A percentile compares a stretch with the other conserved stretches of the same genome.
phyloP scores from a whole-genome alignment of 2,329 filamentous ascomycete species.

The Neocucurbitaria cava region DNA sequence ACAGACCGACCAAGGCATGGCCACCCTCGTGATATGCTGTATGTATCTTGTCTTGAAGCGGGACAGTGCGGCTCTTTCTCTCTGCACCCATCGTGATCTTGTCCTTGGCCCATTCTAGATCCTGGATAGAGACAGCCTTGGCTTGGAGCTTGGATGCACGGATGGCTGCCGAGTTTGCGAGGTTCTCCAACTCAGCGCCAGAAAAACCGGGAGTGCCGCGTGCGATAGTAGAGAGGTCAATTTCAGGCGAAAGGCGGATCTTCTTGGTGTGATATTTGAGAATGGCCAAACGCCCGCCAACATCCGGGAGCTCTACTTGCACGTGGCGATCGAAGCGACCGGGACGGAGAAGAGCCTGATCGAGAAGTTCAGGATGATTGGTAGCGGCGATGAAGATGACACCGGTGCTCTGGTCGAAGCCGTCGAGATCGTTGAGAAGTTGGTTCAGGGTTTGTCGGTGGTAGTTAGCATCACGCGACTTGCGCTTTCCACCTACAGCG shows the following conservation, averaged over 20 bases:
- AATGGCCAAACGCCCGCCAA: constrained; percentile 90
- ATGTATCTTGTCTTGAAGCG: constrained; percentile 90
- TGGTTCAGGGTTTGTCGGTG: constrained; percentile 98
- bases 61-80: constrained; percentile 85
- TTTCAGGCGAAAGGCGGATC: constrained; percentile 79
- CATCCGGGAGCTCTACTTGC: constrained; percentile 86
- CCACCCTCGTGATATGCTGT: constrained; percentile 98
- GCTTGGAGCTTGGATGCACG: constrained; percentile 90
- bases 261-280: constrained; percentile 93
- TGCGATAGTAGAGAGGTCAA: constrained; percentile 84
- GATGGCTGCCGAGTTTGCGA: constrained; percentile 95
- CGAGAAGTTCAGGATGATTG: constrained; percentile 92
- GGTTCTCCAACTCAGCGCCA: constrained; percentile 93
- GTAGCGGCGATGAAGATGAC: constrained; percentile 97
- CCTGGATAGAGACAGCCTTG: constrained; percentile 73
- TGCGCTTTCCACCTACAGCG: constrained; percentile 92
- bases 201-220: constrained; percentile 90
- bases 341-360: constrained; percentile 92
- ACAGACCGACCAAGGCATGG: constrained; percentile 88
- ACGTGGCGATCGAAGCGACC: constrained; percentile 96
- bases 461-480: constrained; percentile 90
- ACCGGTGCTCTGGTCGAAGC: constrained; percentile 92
- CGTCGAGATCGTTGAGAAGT: constrained; percentile 93
- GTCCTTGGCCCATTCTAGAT: constrained; percentile 98
- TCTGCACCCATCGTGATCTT: constrained; percentile 98